Conservation (phyloP, 169 alveolate genomes). For the Babesia microti region DNA sequence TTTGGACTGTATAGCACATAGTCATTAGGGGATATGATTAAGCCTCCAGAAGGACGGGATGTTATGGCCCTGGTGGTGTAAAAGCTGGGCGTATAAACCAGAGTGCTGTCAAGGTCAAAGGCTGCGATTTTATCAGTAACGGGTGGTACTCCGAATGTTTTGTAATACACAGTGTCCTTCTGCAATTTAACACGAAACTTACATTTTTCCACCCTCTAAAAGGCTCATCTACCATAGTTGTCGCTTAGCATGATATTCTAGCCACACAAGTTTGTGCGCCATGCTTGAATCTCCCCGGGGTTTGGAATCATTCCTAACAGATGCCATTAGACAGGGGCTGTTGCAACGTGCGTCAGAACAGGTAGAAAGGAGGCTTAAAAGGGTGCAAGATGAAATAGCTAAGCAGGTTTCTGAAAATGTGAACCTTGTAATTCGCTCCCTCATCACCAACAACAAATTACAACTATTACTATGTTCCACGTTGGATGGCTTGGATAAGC, state of each 20-base stretch:
- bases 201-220: constrained; percentile 15
- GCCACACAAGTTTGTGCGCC: not conserved
- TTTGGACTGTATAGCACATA: constrained; percentile 25
- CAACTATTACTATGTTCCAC: too few relatives aligned
- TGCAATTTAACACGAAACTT: not conserved
- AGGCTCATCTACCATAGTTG: not conserved
- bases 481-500: too few relatives aligned
- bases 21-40: constrained; percentile 34
- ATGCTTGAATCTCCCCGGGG: not conserved
- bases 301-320: not conserved
- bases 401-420: too few relatives aligned
- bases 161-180: constrained; percentile 28
- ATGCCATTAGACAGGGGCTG: not conserved
- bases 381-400: too few relatives aligned
- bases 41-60: constrained; percentile 27
- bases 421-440: too few relatives aligned
- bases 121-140: constrained; percentile 23
- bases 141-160: constrained; percentile 28
- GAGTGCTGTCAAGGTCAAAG: constrained; percentile 44
- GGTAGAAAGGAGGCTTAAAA: too few relatives aligned
- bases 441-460: too few relatives aligned
- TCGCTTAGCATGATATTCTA: not conserved
- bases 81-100: constrained; percentile 44
- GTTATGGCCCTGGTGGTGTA: constrained; percentile 3
- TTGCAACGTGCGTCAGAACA: constrained; percentile 10